Evolutionary conservation across 495 filamentous ascomycete species (phyloP).

Genomic region (Penicillium dipodomyicola): DNA sequence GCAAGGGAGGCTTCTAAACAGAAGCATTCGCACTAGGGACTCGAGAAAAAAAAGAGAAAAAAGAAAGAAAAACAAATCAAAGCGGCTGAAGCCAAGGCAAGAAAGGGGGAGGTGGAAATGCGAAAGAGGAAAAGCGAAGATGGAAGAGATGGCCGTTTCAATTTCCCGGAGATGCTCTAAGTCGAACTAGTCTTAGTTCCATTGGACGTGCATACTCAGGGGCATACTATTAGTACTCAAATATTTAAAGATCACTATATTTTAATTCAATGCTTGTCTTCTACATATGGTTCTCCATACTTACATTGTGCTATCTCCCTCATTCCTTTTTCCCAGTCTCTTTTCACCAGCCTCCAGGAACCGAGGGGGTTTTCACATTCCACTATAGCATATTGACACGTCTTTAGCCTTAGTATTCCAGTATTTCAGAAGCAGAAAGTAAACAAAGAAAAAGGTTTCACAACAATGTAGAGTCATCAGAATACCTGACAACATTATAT

Average conservation of each 20-base stretch:
- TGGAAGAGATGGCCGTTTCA: conserved; percentile 16
- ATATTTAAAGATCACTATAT: conserved; percentile 12
- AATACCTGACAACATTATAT: no score
- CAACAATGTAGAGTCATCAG: not conserved
- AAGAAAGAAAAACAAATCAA: conserved; percentile 10
- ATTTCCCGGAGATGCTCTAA: conserved; percentile 28
- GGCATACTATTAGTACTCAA: conserved; percentile 12
- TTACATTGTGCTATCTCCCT: not conserved
- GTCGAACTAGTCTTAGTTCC: conserved; percentile 29
- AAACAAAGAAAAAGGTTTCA: not conserved
- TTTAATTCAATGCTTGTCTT: conserved; percentile 1
- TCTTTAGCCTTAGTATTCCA: not conserved
- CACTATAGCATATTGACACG: not conserved
- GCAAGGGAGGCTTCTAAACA: conserved; percentile 13
- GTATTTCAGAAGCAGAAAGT: not conserved
- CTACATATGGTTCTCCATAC: not conserved
- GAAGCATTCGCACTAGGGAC: conserved; percentile 11
- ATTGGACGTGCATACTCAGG: conserved; percentile 26
- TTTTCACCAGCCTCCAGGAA: conserved; percentile 8
- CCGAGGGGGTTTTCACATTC: conserved; percentile 3
- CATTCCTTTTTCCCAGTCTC: conserved; percentile 6
- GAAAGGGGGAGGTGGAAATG: conserved; percentile 17
- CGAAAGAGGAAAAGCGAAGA: conserved; percentile 18
- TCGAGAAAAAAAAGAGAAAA: no score
- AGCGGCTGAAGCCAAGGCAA: conserved; percentile 10